A percentile compares a stretch with the other conserved stretches of the same genome.
Evolutionary conservation across 2,329 filamentous ascomycete species (phyloP).

Genomic region (Verruconis gallopava): DNA sequence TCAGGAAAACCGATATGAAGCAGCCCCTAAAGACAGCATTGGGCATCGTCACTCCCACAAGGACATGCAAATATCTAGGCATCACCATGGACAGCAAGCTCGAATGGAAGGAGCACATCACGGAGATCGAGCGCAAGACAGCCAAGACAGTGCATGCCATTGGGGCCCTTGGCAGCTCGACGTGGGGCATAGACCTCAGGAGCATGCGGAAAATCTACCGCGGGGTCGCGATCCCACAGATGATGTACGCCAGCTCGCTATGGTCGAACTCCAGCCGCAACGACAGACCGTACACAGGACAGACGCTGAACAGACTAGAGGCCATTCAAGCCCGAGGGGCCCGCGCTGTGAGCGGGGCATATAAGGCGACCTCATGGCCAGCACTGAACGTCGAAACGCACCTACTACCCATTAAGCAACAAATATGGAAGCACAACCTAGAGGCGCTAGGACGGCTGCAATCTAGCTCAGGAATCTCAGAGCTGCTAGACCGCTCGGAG

Average conservation of each 20-base stretch:
- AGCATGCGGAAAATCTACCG: slow-evolving; percentile 17
- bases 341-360: background rate
- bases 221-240: slow-evolving; percentile 18
- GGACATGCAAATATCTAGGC: slow-evolving; percentile 14
- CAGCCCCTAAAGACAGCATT: slow-evolving; percentile 11
- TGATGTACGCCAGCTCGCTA: slow-evolving; percentile 17
- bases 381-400: background rate
- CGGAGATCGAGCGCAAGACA: slow-evolving; percentile 12
- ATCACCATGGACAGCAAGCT: slow-evolving; percentile 15
- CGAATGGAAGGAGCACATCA: slow-evolving; percentile 11
- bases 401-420: background rate
- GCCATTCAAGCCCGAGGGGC: background rate
- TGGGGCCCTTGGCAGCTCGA: slow-evolving; percentile 12
- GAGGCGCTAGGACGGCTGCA: too few relatives aligned
- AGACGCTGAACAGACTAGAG: background rate
- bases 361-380: background rate
- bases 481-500: too few relatives aligned
- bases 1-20: background rate
- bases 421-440: slow-evolving; percentile 3
- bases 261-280: slow-evolving; percentile 2
- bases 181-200: slow-evolving; percentile 13
- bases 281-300: background rate
- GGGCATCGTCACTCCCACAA: slow-evolving; percentile 11
- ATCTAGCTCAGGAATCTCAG: too few relatives aligned
- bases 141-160: slow-evolving; percentile 13